These are phyloP conservation scores for Coniochaeta sp. DNA, from an alignment of 2,329 filamentous ascomycete species.

Conservation along the genomic window DNA sequence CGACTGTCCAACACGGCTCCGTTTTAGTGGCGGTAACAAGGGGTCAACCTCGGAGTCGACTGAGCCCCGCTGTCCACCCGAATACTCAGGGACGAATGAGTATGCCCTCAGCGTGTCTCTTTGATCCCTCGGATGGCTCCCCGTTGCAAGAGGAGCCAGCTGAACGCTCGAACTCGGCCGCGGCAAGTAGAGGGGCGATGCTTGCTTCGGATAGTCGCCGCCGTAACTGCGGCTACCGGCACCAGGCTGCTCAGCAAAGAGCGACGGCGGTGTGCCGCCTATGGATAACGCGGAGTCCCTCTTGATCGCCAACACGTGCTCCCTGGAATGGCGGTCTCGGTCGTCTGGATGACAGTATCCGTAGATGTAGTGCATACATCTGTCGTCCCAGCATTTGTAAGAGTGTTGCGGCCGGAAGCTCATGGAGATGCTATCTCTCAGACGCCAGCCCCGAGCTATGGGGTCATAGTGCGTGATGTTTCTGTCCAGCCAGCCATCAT, in stretches of 20 bases:
- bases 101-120: constrained; percentile 32
- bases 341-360: constrained; percentile 45
- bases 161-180: constrained; percentile 20
- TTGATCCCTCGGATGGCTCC: constrained; percentile 28
- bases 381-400: constrained; percentile 49
- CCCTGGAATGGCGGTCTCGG: constrained; percentile 41
- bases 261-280: constrained; percentile 26
- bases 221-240: constrained; percentile 18
- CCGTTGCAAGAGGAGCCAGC: constrained; percentile 27
- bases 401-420: constrained; percentile 29
- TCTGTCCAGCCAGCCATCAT: constrained; percentile 44
- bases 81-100: constrained; percentile 32
- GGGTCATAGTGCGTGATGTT: constrained; percentile 44
- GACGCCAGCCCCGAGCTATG: constrained; percentile 32
- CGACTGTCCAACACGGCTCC: constrained; percentile 43
- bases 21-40: constrained; percentile 47
- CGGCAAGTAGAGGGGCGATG: constrained; percentile 34
- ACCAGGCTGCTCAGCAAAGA: constrained; percentile 25
- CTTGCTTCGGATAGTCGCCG: constrained; percentile 25
- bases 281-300: constrained; percentile 38
- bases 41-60: constrained; percentile 43
- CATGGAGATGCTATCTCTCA: constrained; percentile 28
- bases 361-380: constrained; percentile 52
- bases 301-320: constrained; percentile 35
- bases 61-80: constrained; percentile 28